Conservation (phyloP, 371 early-diverging fungal species). For the Apophysomyces sp. region DNA sequence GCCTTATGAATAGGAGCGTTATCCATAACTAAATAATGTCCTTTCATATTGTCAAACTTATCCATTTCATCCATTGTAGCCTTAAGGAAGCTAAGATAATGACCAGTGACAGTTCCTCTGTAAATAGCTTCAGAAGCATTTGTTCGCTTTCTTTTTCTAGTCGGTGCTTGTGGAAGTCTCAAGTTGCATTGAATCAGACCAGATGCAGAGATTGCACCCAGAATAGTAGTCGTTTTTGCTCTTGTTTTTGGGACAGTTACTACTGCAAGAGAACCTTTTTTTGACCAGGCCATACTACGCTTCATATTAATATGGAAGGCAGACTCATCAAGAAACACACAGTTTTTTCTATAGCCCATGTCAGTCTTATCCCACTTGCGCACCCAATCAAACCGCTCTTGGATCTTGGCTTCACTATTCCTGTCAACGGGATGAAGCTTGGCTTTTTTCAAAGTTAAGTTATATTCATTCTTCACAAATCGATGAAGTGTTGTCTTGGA, state of each 20-base stretch:
- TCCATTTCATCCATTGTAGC: constrained; percentile 21
- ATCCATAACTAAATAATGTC: constrained; percentile 18
- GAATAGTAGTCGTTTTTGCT: constrained; percentile 11
- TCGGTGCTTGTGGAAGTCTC: constrained; percentile 6
- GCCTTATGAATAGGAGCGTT: constrained; percentile 16
- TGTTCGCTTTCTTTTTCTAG: constrained; percentile 8
- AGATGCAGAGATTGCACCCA: constrained; percentile 11
- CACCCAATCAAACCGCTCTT: not conserved
- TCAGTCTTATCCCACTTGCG: not conserved
- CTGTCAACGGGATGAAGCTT: no score
- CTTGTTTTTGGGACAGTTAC: constrained; percentile 12
- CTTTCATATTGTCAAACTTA: constrained; percentile 17
- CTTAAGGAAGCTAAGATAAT: constrained; percentile 10
- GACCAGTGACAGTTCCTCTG: constrained; percentile 2
- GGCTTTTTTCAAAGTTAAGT: not conserved
- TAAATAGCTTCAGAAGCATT: not conserved
- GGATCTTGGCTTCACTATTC: no score
- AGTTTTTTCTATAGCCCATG: not conserved
- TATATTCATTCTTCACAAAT: constrained; percentile 3
- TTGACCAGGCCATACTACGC: constrained; percentile 21
- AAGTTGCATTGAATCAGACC: constrained; percentile 13
- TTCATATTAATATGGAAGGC: constrained; percentile 20
- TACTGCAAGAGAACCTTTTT: constrained; percentile 12
- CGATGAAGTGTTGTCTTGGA: not conserved
- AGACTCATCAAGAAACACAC: constrained; percentile 18